Conservation (phyloP, 2,329 filamentous ascomycete genomes). For the Cercospora canescens region DNA sequence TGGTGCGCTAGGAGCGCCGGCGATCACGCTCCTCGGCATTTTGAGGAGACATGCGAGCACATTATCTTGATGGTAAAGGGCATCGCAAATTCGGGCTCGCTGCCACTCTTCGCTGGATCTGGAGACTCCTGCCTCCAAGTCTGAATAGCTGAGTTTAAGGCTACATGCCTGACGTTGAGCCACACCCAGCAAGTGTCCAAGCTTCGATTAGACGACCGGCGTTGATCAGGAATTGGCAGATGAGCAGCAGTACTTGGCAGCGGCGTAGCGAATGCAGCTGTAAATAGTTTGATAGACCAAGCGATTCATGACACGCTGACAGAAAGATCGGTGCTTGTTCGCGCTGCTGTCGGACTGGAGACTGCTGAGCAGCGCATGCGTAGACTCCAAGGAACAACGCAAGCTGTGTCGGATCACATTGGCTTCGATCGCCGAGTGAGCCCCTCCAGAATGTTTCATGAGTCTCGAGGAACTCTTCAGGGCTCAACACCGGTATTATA, state of each 20-base stretch:
- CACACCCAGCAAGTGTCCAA: neutral
- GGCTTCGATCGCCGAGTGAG: neutral
- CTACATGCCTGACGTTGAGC: neutral
- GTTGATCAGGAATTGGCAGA: neutral
- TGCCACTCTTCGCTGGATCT: neutral
- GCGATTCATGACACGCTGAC: neutral
- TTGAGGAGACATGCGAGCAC: neutral
- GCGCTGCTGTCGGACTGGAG: neutral
- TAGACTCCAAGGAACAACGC: neutral
- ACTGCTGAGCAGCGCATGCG: neutral
- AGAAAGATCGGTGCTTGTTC: neutral
- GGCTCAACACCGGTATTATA: neutral
- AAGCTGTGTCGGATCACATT: neutral
- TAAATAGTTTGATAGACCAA: neutral
- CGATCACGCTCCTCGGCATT: neutral
- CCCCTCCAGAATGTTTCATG: neutral
- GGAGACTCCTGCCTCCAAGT: neutral
- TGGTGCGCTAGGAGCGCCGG: neutral
- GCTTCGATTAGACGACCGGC: neutral
- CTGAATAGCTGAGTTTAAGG: neutral
- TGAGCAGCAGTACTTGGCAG: neutral
- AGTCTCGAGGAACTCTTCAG: neutral
- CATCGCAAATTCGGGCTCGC: neutral
- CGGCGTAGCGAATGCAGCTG: neutral
- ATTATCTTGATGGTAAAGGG: neutral